Base-by-base conservation (phyloP, 177 flowering plant genomes). In the Telopea speciosissima region DNA sequence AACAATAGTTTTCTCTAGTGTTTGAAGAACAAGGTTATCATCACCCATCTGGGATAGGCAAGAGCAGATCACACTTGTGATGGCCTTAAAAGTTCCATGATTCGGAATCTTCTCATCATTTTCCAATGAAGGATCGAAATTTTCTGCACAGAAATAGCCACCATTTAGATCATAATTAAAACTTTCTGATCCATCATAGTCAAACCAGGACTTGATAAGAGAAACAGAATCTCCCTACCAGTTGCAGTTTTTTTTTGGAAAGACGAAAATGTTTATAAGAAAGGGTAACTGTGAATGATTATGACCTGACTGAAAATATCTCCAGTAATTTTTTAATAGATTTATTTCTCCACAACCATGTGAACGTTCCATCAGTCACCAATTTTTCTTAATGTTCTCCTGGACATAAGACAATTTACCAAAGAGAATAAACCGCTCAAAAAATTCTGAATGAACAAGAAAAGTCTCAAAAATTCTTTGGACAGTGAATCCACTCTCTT, bases 21-120 rank as follows among this genome's bases (percentile, higher is more conserved):
- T 84, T 74, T 79, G 83, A 68, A 86, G 74, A 76, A 94, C 76
- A 71, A 88, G 81, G 67, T 83, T 65, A 66, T 68, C 67, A 71
- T 94, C 96, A 65, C 98, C 97, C 73, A 94, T 85, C 77, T 84
- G 82, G 23, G 78, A 74, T 77, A 94, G 73, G 76, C 71, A 82
- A 63, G 93, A 86, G 79, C 86, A 84, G 59, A 90, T 79, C 67
- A 68, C 68, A 58, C 77, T 69, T 10, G 84, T 85, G 59, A 89
- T 28, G 71, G 79, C 78, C 77, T 77, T 83, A 56, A 83, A 87
- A 28, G 85, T 79, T 73, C 58, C 74, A 67, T 65, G 76, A 28
- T 76, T 84, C 63, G 88, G 79, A 28, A 68, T 74, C 68, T 77
- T 81, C 23, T 59, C 75, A 40, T 77, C 80, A 60, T 36, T 66